Percentiles rank a stretch among this genome's conserved stretches.
Evolutionary conservation across 2,329 filamentous ascomycete genomes (phyloP).

Genomic region (Colletotrichum sp.): DNA sequence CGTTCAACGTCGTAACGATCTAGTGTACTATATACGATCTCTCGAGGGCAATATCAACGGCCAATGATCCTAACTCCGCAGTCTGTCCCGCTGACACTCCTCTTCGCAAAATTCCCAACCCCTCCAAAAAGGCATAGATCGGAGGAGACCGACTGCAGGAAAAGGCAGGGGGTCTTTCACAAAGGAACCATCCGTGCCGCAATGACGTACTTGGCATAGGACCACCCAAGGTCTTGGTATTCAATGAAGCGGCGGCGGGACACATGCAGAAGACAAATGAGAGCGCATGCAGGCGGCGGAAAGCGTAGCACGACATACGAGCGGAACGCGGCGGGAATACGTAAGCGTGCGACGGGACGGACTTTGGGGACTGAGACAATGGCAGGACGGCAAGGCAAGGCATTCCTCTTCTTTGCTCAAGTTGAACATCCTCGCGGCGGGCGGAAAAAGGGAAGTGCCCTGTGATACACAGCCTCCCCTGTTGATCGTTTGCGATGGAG

Average conservation of each 20-base stretch:
- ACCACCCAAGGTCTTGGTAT: background rate
- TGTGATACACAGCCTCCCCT: background rate
- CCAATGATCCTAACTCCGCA: background rate
- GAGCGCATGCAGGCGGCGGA: background rate
- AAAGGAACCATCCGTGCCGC: constrained; percentile 7
- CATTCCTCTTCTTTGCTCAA: background rate
- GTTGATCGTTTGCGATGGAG: background rate
- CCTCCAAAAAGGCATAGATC: background rate
- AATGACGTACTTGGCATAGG: constrained; percentile 14
- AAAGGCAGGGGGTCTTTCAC: background rate
- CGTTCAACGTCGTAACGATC: background rate
- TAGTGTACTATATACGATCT: background rate
- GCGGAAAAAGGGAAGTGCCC: background rate
- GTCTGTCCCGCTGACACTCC: background rate
- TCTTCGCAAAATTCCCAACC: background rate
- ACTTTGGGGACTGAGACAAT: background rate
- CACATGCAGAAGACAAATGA: background rate
- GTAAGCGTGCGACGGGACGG: background rate
- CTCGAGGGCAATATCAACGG: background rate
- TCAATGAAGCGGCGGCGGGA: background rate
- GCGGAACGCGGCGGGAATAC: background rate
- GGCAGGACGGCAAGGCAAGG: background rate
- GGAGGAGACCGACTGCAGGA: background rate
- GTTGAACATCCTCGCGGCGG: background rate
- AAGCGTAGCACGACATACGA: background rate